Base-by-base conservation (phyloP, 352 stramenopile species). In the Phytophthora meadii region DNA sequence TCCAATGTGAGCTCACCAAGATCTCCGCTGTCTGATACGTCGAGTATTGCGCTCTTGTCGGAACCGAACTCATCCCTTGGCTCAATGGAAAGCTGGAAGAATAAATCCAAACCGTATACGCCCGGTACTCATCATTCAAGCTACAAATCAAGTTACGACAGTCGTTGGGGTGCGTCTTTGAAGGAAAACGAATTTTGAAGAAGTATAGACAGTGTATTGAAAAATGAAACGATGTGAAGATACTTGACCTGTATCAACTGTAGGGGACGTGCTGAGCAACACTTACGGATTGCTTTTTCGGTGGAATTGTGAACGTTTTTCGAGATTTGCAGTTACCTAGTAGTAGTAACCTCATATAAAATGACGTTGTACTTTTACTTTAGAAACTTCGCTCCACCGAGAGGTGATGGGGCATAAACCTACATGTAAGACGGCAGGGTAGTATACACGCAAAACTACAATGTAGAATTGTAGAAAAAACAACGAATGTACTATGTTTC, bases 1-100 rank as follows among this genome's bases (percentile, higher is more conserved):
- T 74, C 73, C 4, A 70, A 70, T 15, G 75, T 90, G 78, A 81
- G 70, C 40, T 92, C 84, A n/a, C 84, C 82, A 30, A 72, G 81
- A 25, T 84, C 76, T 28, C 58, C 71, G 4, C 60, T 85, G 22
- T 92, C 83, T 30, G 71, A 72, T 47, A 72, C 66, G 5, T 90
- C 81, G 11, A 90, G 81, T 47, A 88, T 92, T 48, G 84, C 81
- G 37, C 46, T 92, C 42, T 64, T 92, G 32, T 88, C 79, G 11
- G 73, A 81, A 48, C 58, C 63, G 2, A 68, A 63, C 42, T 73
- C 56, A 5, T 80, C 80, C 15, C 14, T 57, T 32, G 53, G 69
- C 9, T 82, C 74, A 3, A 66, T 62, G 40, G 59, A 75, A 47
- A 61, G 64, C 46, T 66, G 65, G 46, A 64, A 72, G n/a, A 56